Evolutionary conservation across 1,284 basidiomycete genomes (phyloP), one percentile per base, ranked within the genome.

Genomic region (Heterobasidion irregulare): DNA sequence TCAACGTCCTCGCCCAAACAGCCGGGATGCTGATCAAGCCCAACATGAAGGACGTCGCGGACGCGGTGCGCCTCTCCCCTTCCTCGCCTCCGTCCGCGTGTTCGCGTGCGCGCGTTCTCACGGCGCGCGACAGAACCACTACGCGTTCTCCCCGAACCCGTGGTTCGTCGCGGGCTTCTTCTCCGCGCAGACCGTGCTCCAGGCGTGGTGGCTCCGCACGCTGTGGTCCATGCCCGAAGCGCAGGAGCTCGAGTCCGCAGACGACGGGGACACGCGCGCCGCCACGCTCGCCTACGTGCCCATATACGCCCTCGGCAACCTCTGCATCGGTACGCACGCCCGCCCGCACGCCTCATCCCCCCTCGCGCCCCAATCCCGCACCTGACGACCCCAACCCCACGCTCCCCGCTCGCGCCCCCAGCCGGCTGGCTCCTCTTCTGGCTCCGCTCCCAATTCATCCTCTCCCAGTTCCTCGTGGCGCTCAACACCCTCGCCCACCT

Each of bases 401-500:
- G 2, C 47, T 16, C 32, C 10, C 54, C 10, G 13, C 13, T 18
- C 36, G 46, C 10, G 36, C 2, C 2, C 4, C 18, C 47, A 72
- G 70, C 68, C 10, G 68, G 63, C 1, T 72, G 70, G 70, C 63
- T 70, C 36, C 54, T 65, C 47, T 70, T 71, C 59, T 70, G 70
- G 69, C 62, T 66, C n/a, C 59, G 62, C 44, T 58, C 66, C 51
- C 56, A 60, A 38, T 72, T 72, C 60, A 57, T 54, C 19, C 51
- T 58, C 13, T 68, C 67, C 6, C 67, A 70, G 55, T 57, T 63
- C 1, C 56, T 70, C 12, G 68, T 70, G 36, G 67, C 66, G 2
- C 58, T 69, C 60, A 71, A 72, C 62, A 64, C 64, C 10, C n/a
- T 65, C 47, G 60, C 63, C 12, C 70, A 72, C 53, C 59, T 72